A percentile compares a stretch with the other conserved stretches of the same genome.
phyloP scores from a whole-genome alignment of 257 asterid species.

The Rauvolfia tetraphylla region DNA sequence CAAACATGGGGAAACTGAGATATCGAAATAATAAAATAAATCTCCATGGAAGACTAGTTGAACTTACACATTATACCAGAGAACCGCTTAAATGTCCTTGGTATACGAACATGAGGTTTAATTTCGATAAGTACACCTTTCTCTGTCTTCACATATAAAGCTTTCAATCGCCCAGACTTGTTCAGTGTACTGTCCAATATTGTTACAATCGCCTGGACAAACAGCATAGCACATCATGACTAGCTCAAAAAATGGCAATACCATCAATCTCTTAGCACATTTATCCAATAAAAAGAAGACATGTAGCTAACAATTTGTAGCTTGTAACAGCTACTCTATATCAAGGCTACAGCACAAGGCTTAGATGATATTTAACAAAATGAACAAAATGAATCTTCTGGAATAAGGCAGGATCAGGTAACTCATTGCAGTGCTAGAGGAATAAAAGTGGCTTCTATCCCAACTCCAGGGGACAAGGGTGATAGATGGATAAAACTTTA shows the following conservation, averaged over 20 bases:
- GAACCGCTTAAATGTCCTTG: constrained; percentile 83
- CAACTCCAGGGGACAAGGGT: neutral
- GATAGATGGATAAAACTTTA: neutral
- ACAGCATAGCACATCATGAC: neutral
- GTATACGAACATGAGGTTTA: constrained; percentile 86
- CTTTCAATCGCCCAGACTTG: constrained; percentile 73
- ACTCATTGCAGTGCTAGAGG: neutral
- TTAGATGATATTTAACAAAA: neutral
- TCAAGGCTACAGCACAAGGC: neutral
- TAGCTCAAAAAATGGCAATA: neutral
- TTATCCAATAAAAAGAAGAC: neutral
- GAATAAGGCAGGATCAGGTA: neutral
- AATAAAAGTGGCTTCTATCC: neutral
- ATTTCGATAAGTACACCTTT: constrained; percentile 75
- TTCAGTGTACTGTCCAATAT: constrained; percentile 83
- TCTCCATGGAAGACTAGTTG: neutral
- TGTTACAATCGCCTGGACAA: constrained; percentile 66
- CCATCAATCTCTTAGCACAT: neutral
- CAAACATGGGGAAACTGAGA: neutral
- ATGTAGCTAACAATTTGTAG: neutral
- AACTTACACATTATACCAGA: constrained; percentile 88
- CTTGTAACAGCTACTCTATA: neutral
- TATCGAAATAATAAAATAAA: neutral
- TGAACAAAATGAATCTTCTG: neutral
- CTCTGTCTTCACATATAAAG: constrained; percentile 78